Conservation (phyloP, 495 filamentous ascomycete genomes). For the Hypoxylon fragiforme region DNA sequence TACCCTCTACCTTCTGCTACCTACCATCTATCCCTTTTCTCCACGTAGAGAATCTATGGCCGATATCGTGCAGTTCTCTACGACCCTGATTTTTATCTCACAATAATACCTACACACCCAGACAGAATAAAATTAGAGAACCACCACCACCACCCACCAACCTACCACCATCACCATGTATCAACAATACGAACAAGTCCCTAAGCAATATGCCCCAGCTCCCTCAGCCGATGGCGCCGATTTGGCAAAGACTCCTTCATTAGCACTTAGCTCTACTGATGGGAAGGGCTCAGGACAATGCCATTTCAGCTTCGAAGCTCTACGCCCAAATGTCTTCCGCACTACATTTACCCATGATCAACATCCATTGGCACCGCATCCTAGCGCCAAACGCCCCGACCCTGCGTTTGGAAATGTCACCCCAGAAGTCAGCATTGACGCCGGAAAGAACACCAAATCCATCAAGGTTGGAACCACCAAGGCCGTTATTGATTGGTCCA, state of each 20-base stretch:
- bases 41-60: not conserved
- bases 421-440: slow-evolving; percentile 32
- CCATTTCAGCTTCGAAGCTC: slow-evolving; percentile 60
- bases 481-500: slow-evolving; percentile 58
- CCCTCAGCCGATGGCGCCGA: not conserved
- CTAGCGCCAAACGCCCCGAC: slow-evolving; percentile 55
- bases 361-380: slow-evolving; percentile 63
- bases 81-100: too few species aligned
- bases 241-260: slow-evolving; percentile 6
- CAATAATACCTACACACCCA: too few species aligned
- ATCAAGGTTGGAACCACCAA: slow-evolving; percentile 54
- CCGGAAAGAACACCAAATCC: slow-evolving; percentile 32
- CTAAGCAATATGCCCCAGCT: slow-evolving; percentile 28
- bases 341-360: slow-evolving; percentile 63
- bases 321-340: slow-evolving; percentile 64
- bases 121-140: too few species aligned
- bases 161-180: too few species aligned
- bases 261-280: slow-evolving; percentile 50
- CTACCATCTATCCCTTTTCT: not conserved
- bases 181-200: slow-evolving; percentile 33
- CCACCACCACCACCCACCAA: too few species aligned
- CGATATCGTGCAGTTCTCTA: too few species aligned
- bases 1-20: too few species aligned
- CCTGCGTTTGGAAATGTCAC: slow-evolving; percentile 33
- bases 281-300: slow-evolving; percentile 39